Conservation (phyloP, 2,329 filamentous ascomycete species). For the Rachicladosporium sp. region DNA sequence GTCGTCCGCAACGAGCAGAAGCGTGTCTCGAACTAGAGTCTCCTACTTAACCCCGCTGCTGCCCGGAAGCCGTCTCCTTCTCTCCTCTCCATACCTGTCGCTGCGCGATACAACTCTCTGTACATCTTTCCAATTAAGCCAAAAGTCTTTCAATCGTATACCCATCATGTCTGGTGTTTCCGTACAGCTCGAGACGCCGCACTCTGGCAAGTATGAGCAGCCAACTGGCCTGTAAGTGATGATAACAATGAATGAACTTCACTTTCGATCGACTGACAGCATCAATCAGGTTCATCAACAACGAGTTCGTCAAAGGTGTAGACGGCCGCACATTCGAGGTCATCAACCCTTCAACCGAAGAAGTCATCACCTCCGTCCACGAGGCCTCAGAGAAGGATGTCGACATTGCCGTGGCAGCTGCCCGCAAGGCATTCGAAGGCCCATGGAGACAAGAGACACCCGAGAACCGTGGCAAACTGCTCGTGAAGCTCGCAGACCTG, state of each 20-base stretch:
- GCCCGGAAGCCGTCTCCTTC: constrained; percentile 5
- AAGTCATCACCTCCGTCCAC: constrained; percentile 68
- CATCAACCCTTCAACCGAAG: constrained; percentile 77
- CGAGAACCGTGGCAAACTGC: constrained; percentile 53
- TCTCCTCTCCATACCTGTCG: constrained; percentile 8
- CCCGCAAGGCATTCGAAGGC: constrained; percentile 73
- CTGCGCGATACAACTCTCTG: constrained; percentile 10
- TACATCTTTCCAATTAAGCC: constrained; percentile 1
- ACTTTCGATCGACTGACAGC: constrained; percentile 5
- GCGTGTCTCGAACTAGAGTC: too few relatives aligned
- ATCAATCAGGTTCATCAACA: constrained; percentile 67
- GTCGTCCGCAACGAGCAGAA: too few relatives aligned
- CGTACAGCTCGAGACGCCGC: constrained; percentile 54
- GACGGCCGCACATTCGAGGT: constrained; percentile 88
- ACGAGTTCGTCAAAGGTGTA: constrained; percentile 71
- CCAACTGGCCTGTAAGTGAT: constrained; percentile 40
- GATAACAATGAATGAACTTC: constrained; percentile 37
- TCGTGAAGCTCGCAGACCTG: constrained; percentile 69
- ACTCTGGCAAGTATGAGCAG: constrained; percentile 47
- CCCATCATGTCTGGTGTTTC: constrained; percentile 30
- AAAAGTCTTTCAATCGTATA: constrained; percentile 6
- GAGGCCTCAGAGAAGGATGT: constrained; percentile 83
- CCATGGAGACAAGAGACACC: constrained; percentile 57
- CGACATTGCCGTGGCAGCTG: constrained; percentile 68
- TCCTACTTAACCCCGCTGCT: constrained; percentile 15